Evolutionary conservation across 257 asterid species (phyloP).

Genomic region (Scutellaria baicalensis): DNA sequence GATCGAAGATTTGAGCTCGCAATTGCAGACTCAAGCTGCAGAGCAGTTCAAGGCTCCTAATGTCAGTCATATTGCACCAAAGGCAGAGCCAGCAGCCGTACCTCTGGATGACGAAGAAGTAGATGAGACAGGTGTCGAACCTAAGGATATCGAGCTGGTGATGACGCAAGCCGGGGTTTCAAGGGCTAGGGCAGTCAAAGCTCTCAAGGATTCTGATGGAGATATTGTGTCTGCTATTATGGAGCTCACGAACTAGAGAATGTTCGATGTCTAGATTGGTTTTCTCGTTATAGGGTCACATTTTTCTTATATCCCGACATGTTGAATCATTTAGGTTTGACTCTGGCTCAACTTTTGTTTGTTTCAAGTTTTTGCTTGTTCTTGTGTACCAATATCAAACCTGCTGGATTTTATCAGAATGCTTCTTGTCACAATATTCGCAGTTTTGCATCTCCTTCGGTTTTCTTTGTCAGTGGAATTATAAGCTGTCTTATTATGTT

Average conservation of each 20-base stretch:
- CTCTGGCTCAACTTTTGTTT: background rate
- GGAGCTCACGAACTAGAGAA: slow-evolving; percentile 61
- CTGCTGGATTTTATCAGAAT: slow-evolving; percentile 2
- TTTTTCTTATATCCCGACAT: background rate
- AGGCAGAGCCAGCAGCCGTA: slow-evolving; percentile 40
- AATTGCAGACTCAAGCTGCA: slow-evolving; percentile 41
- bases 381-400: background rate
- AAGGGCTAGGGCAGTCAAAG: slow-evolving; percentile 50
- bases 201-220: slow-evolving; percentile 66
- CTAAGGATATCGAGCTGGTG: slow-evolving; percentile 61
- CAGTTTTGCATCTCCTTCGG: background rate
- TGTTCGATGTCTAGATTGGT: background rate
- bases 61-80: slow-evolving; percentile 31
- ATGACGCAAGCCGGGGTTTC: slow-evolving; percentile 71
- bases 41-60: slow-evolving; percentile 61
- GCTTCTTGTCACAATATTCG: background rate
- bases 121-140: slow-evolving; percentile 59
- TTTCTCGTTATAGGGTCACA: background rate
- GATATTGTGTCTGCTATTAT: slow-evolving; percentile 68
- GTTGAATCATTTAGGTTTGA: background rate
- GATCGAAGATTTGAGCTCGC: slow-evolving; percentile 49
- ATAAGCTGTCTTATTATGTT: too few species aligned
- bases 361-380: background rate
- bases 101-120: slow-evolving; percentile 62
- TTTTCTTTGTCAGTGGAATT: background rate